phyloP scores from a whole-genome alignment of 306 rosid genomes.

The Mucuna pruriens region DNA sequence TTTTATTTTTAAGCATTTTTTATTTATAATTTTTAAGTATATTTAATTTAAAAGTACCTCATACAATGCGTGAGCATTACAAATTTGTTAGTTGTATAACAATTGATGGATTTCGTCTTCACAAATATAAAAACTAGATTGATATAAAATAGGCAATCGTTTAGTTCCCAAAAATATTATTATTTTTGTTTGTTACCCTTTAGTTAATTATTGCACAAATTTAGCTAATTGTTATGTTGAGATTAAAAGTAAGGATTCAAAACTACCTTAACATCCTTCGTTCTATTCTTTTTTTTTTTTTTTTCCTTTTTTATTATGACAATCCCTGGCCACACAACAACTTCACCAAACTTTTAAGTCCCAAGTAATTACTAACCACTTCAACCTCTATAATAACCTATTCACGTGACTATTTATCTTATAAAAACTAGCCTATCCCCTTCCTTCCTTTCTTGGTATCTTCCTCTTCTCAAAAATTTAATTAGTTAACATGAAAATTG shows the following conservation, averaged over 20 bases:
- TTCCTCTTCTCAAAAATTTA: background rate
- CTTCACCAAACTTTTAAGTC: background rate
- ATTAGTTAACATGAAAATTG: background rate
- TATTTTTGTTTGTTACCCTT: background rate
- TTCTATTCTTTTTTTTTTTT: slow-evolving; percentile 7
- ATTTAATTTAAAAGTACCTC: background rate
- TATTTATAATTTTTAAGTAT: background rate
- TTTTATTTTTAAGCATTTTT: background rate
- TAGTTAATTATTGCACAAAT: background rate
- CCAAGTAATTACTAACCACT: slow-evolving; percentile 7
- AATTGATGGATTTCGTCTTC: background rate
- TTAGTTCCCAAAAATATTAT: background rate
- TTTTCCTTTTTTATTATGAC: background rate
- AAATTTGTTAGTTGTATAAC: background rate
- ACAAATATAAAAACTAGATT: slow-evolving; percentile 5
- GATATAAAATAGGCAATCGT: no score
- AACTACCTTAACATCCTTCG: background rate
- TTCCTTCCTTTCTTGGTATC: background rate
- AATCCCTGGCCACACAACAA: background rate
- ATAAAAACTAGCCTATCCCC: background rate
- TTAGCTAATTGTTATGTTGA: background rate
- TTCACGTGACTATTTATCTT: background rate
- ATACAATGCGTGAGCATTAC: background rate
- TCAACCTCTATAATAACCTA: slow-evolving; percentile 6
- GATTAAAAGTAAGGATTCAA: background rate